Base-by-base conservation (phyloP, 768 basidiomycete genomes). In the Calocybe gangraenosa region DNA sequence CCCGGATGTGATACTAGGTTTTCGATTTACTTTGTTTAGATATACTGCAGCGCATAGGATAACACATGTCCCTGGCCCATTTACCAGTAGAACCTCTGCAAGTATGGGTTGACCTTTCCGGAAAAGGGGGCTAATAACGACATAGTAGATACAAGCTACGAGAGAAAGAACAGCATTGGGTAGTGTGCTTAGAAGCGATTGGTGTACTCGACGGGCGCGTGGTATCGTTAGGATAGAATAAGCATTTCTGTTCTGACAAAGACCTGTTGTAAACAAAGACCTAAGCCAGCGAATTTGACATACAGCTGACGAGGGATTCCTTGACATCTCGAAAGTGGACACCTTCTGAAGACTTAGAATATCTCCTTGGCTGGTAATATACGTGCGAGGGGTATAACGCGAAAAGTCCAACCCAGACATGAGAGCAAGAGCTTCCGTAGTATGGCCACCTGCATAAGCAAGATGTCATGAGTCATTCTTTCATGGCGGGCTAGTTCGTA, bases 51-150 rank as follows among this genome's bases (percentile, higher is more conserved):
- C 47, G 47, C 86, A 90, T 5, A 98, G 71, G 4, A 85, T 69
- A 25, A 94, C 80, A 60, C 91, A 94, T 5, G 95, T 97, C 13
- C 96, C 95, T 0, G 96, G 96, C 1, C 96, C 96, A 62, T 98
- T 98, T 21, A 98, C 65, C 40, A 99, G 67, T 39, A 99, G 69
- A 21, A 91, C 67, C 46, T 97, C 92, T 20, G 82, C 77, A 56
- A 82, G 80, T 3, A 30, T 41, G 28, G 51, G 67, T 48, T 14
- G 45, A 30, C 37, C 40, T 38, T 49, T 57, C 30, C 54, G 50
- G 41, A 48, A 50, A n/a, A 71, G 49, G 7, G 86, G 87, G 1
- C 57, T 48, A 25, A 89, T 37, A 0, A 78, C 74, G 48, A 92
- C 57, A 50, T 79, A 67, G 61, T 79, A 79, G 21, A 91, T 55